Percentiles rank a stretch among this genome's conserved stretches.
phyloP scores from a whole-genome alignment of 257 asterid species.

The Salvia hispanica region DNA sequence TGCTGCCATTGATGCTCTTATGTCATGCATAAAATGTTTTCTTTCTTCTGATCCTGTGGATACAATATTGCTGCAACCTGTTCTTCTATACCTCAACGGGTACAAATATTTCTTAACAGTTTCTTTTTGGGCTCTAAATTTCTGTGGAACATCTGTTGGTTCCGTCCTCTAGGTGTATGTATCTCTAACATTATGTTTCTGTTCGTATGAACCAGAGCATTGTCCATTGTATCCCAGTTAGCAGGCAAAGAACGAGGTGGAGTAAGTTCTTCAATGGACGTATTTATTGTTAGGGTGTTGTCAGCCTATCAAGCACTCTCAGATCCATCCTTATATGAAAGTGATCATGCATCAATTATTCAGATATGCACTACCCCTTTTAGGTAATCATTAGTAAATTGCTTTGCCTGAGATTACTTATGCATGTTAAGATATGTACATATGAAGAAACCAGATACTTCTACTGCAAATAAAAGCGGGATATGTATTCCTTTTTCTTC shows the following conservation, averaged over 20 bases:
- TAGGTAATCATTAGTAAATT: slow-evolving; percentile 56
- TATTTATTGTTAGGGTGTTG: slow-evolving; percentile 67
- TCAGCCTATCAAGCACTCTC: slow-evolving; percentile 81
- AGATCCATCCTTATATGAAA: slow-evolving; percentile 81
- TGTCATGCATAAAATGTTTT: slow-evolving; percentile 78
- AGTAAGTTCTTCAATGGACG: slow-evolving; percentile 59
- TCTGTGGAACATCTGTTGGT: slow-evolving; percentile 11
- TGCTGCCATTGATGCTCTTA: slow-evolving; percentile 91
- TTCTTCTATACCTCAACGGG: slow-evolving; percentile 87
- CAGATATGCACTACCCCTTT: slow-evolving; percentile 90
- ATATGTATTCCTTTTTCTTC: slow-evolving; percentile 13
- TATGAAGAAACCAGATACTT: slow-evolving; percentile 17
- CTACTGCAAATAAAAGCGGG: slow-evolving; percentile 22
- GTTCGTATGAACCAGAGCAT: slow-evolving; percentile 61
- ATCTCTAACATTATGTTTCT: slow-evolving; percentile 33
- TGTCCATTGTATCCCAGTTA: slow-evolving; percentile 65
- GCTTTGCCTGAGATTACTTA: slow-evolving; percentile 18
- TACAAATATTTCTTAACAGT: slow-evolving; percentile 30
- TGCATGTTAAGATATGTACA: slow-evolving; percentile 12
- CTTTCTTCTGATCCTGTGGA: slow-evolving; percentile 68
- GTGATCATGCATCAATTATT: slow-evolving; percentile 76
- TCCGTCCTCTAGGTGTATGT: slow-evolving; percentile 22
- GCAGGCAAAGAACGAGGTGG: slow-evolving; percentile 67
- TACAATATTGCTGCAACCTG: slow-evolving; percentile 87
- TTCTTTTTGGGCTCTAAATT: slow-evolving; percentile 20